Evolutionary conservation across 2,329 filamentous ascomycete species (phyloP).

Genomic region (Clonostachys chloroleuca): DNA sequence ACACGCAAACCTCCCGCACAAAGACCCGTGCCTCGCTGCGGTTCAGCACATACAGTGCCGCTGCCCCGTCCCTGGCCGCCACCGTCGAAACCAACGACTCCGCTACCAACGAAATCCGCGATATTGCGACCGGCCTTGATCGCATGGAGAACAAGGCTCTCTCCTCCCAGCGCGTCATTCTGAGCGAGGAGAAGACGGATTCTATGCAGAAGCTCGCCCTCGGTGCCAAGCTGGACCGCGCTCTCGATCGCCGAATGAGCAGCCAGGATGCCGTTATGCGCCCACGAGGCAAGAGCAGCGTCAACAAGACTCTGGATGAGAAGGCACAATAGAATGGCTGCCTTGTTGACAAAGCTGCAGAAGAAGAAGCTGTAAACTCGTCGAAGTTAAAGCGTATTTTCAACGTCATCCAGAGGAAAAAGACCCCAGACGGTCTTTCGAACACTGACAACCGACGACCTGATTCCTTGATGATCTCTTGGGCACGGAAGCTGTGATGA

Average conservation of each 20-base stretch:
- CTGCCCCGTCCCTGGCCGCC: constrained; percentile 54
- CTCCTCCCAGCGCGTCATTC: constrained; percentile 66
- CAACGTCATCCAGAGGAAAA: too few relatives aligned
- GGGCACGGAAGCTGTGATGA: too few relatives aligned
- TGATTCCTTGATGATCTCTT: too few relatives aligned
- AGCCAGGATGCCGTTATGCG: constrained; percentile 86
- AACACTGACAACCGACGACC: too few relatives aligned
- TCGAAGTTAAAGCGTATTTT: neutral
- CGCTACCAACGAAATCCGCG: constrained; percentile 52
- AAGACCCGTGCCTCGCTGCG: constrained; percentile 51
- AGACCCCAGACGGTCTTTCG: too few relatives aligned
- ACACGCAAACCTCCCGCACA: constrained; percentile 11
- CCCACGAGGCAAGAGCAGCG: constrained; percentile 35
- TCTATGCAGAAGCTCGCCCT: constrained; percentile 82
- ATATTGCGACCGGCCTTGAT: constrained; percentile 75
- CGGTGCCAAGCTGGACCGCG: constrained; percentile 85
- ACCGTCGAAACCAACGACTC: constrained; percentile 50
- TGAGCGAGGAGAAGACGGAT: constrained; percentile 75
- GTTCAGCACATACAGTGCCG: constrained; percentile 57
- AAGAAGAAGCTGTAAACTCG: neutral
- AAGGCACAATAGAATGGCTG: constrained; percentile 18
- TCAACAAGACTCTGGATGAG: constrained; percentile 23
- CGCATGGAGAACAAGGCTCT: constrained; percentile 89
- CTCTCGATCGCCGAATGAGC: constrained; percentile 80
- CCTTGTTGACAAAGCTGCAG: neutral